These are phyloP conservation scores for Phytophthora colocasiae DNA, from an alignment of 352 stramenopile species.

Conservation along the genomic window DNA sequence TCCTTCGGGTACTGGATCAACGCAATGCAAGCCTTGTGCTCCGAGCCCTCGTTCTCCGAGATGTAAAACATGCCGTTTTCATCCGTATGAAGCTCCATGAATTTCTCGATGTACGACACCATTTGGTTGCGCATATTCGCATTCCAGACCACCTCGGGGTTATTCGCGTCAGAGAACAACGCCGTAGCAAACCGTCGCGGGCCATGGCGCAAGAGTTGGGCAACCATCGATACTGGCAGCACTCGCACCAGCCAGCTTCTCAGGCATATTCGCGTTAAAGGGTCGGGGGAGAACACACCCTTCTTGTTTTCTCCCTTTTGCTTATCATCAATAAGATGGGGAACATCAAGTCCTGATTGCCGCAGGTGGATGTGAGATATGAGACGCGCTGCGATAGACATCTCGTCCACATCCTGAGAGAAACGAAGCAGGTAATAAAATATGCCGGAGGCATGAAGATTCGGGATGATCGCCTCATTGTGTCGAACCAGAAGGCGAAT, in stretches of 20 bases:
- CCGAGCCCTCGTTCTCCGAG: constrained; percentile 63
- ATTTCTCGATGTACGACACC: constrained; percentile 88
- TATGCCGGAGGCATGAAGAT: constrained; percentile 81
- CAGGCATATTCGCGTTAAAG: constrained; percentile 83
- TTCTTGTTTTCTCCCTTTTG: constrained; percentile 86
- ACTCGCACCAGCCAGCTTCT: constrained; percentile 87
- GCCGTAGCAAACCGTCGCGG: constrained; percentile 76
- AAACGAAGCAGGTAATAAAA: constrained; percentile 91
- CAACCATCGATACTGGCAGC: constrained; percentile 87
- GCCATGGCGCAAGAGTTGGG: constrained; percentile 82
- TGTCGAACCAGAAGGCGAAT: constrained; percentile 85
- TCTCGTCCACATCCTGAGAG: constrained; percentile 82
- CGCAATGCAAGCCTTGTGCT: constrained; percentile 82
- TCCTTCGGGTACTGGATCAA: constrained; percentile 86
- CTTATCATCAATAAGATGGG: constrained; percentile 71
- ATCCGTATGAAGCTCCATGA: constrained; percentile 80
- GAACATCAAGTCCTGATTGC: constrained; percentile 70
- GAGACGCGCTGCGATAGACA: constrained; percentile 78
- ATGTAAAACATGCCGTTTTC: constrained; percentile 79
- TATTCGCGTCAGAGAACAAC: constrained; percentile 86
- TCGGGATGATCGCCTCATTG: constrained; percentile 87
- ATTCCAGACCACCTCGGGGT: constrained; percentile 90
- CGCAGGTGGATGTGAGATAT: constrained; percentile 87
- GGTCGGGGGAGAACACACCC: constrained; percentile 79
- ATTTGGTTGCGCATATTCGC: constrained; percentile 87